A percentile compares a stretch with the other conserved stretches of the same genome.
Evolutionary conservation across 2,329 filamentous ascomycete genomes (phyloP).

Genomic region (Pseudomassariella vexata): DNA sequence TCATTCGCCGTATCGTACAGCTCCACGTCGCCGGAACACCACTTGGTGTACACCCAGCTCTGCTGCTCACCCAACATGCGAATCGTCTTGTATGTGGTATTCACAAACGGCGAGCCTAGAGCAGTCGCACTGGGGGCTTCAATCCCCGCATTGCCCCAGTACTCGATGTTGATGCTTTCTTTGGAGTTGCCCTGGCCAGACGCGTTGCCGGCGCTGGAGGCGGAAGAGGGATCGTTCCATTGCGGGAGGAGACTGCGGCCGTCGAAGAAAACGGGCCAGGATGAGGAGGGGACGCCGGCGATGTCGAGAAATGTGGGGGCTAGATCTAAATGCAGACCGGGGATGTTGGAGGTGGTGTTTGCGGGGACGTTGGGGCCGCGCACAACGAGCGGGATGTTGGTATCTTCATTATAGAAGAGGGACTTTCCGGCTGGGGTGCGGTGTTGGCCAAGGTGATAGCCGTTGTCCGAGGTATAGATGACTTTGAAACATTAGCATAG

Average conservation of each 20-base stretch:
- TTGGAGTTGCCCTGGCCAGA: conserved; percentile 10
- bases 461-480: conserved; percentile 55
- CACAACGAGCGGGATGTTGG: conserved; percentile 1
- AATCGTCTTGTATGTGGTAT: conserved; percentile 58
- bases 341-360: conserved; percentile 33
- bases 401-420: background rate
- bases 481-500: no score
- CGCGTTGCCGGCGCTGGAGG: no score
- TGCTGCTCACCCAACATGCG: conserved; percentile 48
- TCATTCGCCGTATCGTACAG: conserved; percentile 50
- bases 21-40: conserved; percentile 65
- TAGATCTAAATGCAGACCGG: conserved; percentile 50
- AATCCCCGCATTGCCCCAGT: conserved; percentile 32
- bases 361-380: conserved; percentile 40
- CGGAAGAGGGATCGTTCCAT: conserved; percentile 11
- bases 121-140: conserved; percentile 1
- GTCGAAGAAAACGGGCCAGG: conserved; percentile 43
- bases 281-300: conserved; percentile 23
- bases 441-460: conserved; percentile 56
- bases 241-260: conserved; percentile 39
- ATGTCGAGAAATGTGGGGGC: conserved; percentile 47
- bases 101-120: conserved; percentile 9
- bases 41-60: conserved; percentile 60
- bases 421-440: conserved; percentile 24
- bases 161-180: conserved; percentile 40